Evolutionary conservation across 352 stramenopile genomes (phyloP).

Genomic region (Blastocystis sp.): DNA sequence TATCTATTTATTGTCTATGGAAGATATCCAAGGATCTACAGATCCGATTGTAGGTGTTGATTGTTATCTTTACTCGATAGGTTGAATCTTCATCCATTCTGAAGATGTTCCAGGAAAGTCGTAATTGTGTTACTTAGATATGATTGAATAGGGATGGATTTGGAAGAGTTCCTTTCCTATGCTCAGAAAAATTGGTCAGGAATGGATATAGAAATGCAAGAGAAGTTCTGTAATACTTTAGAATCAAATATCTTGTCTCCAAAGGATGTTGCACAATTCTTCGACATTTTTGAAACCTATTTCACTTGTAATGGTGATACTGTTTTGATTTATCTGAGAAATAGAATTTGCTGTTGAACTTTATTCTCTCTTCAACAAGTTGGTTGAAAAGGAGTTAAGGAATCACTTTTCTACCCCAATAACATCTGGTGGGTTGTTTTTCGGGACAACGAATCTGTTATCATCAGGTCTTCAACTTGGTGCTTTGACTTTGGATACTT

Average conservation of each 20-base stretch:
- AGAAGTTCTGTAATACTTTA: background rate
- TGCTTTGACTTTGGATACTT: background rate
- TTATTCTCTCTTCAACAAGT: background rate
- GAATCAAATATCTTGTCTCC: background rate
- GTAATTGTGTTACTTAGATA: background rate
- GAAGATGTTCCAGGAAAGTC: background rate
- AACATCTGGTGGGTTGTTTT: background rate
- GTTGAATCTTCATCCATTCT: background rate
- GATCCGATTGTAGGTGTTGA: no score
- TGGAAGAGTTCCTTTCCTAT: background rate
- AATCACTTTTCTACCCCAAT: background rate
- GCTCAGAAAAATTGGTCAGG: background rate
- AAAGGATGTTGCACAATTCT: background rate
- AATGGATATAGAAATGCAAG: background rate
- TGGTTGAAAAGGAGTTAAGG: background rate
- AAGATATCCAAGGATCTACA: no score
- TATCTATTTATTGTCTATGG: no score
- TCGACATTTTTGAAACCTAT: slow-evolving; percentile 10
- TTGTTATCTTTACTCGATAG: background rate
- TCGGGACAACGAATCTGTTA: background rate
- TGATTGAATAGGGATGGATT: background rate
- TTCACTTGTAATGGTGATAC: background rate
- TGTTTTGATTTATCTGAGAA: background rate
- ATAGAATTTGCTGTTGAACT: slow-evolving; percentile 3
- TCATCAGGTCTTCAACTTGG: background rate